Evolutionary conservation across 2,329 filamentous ascomycete species (phyloP).

Genomic region (Epichloe scottii): DNA sequence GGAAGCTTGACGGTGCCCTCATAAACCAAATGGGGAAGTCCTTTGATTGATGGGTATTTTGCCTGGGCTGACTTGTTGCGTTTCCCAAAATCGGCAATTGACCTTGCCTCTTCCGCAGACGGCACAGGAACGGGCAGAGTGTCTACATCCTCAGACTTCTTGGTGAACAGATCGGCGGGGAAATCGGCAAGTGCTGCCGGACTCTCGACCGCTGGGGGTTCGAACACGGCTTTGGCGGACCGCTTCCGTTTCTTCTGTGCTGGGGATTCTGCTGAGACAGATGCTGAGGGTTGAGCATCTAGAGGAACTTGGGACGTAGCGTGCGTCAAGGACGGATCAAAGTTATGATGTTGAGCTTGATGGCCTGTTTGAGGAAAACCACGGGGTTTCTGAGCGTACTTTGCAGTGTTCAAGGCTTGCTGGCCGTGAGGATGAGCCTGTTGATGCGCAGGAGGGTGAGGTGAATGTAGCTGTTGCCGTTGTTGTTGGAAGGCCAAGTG

Average conservation of each 20-base stretch:
- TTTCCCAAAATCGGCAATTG: constrained; percentile 27
- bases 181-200: constrained; percentile 15
- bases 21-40: constrained; percentile 25
- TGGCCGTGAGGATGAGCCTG: constrained; percentile 17
- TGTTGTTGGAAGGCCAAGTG: constrained; percentile 9
- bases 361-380: constrained; percentile 4
- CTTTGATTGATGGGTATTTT: constrained; percentile 26
- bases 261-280: constrained; percentile 14
- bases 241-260: constrained; percentile 27
- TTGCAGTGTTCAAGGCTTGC: constrained; percentile 12
- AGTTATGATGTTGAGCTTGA: constrained; percentile 7
- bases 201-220: constrained; percentile 1
- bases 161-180: constrained; percentile 15
- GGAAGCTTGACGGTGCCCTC: constrained; percentile 28
- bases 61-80: constrained; percentile 24
- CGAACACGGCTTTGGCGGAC: constrained; percentile 11
- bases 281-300: background rate
- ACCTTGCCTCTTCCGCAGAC: constrained; percentile 20
- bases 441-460: constrained; percentile 6
- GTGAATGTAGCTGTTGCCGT: constrained; percentile 6
- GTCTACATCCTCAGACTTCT: constrained; percentile 24
- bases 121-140: constrained; percentile 18
- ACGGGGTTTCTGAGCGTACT: background rate
- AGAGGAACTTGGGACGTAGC: background rate
- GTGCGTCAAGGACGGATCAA: constrained; percentile 2